phyloP scores from a whole-genome alignment of 345 rosid species.

The Toxicodendron radicans region DNA sequence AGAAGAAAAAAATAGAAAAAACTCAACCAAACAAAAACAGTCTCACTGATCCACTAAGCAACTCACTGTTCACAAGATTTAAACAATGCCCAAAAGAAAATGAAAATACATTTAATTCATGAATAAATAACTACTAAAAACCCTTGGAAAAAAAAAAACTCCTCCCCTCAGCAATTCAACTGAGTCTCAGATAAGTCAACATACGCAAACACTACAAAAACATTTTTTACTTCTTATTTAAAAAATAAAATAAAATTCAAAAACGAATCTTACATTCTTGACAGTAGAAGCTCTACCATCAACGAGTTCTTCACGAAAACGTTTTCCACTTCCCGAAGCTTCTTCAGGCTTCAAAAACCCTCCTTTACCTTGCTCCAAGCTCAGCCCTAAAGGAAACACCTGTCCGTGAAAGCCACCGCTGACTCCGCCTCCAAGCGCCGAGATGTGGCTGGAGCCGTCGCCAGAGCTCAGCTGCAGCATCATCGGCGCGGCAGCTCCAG shows the following conservation, averaged over 20 bases:
- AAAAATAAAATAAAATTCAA: background rate
- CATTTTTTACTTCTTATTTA: too few species aligned
- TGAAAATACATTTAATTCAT: background rate
- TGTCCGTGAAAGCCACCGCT: constrained; percentile 67
- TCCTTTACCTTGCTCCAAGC: constrained; percentile 91
- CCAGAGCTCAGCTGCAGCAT: constrained; percentile 87
- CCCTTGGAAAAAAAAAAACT: background rate
- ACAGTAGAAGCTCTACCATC: constrained; percentile 61
- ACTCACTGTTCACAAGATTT: background rate
- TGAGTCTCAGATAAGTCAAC: background rate
- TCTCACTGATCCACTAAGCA: background rate
- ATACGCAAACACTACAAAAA: background rate
- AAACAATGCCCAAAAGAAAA: background rate
- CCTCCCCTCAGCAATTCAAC: constrained; percentile 15
- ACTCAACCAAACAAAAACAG: background rate
- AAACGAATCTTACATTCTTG: constrained; percentile 61
- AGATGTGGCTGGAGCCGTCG: constrained; percentile 56
- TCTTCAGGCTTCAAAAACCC: constrained; percentile 77
- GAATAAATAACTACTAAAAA: background rate
- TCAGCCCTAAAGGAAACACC: constrained; percentile 77
- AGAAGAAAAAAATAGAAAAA: constrained; percentile 5
- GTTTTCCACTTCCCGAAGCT: constrained; percentile 75
- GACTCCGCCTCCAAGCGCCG: constrained; percentile 45
- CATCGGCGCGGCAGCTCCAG: constrained; percentile 61
- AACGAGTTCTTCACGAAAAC: constrained; percentile 67